Conservation (phyloP, 192 early-diverging fungal species). For the Backusella luteola region DNA sequence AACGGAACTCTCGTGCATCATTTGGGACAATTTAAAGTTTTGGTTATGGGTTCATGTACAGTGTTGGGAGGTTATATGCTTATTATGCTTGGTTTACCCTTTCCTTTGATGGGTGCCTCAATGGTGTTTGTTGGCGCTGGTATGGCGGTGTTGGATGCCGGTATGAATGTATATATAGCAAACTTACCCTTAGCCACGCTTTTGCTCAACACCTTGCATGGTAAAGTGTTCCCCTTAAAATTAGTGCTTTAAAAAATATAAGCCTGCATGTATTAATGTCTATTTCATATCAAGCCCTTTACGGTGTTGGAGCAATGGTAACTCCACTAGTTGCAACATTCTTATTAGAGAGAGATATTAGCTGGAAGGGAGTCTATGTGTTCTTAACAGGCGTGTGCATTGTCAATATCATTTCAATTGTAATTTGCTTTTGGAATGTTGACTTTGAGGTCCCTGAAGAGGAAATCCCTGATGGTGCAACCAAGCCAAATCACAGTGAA, state of each 20-base stretch:
- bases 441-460: slow-evolving; percentile 7
- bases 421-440: slow-evolving; percentile 19
- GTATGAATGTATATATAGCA: slow-evolving; percentile 30
- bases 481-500: not conserved
- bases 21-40: slow-evolving; percentile 16
- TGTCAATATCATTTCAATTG: slow-evolving; percentile 18
- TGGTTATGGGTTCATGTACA: slow-evolving; percentile 4
- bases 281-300: slow-evolving; percentile 21
- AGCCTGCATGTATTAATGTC: not conserved
- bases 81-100: slow-evolving; percentile 22
- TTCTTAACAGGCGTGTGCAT: slow-evolving; percentile 20
- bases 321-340: slow-evolving; percentile 28
- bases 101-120: slow-evolving; percentile 22
- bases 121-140: slow-evolving; percentile 29
- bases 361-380: slow-evolving; percentile 34
- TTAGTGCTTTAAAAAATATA: not conserved
- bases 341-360: slow-evolving; percentile 16
- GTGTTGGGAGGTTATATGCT: slow-evolving; percentile 16
- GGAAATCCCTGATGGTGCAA: not conserved
- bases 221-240: slow-evolving; percentile 11
- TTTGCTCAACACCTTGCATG: slow-evolving; percentile 36
- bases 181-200: slow-evolving; percentile 31
- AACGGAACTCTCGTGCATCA: slow-evolving; percentile 31
- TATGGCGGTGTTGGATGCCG: slow-evolving; percentile 32
- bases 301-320: slow-evolving; percentile 35